These are phyloP conservation scores for Nakaseomyces kungkrabaensis DNA, from an alignment of 1,139 yeast species.

Conservation along the genomic window DNA sequence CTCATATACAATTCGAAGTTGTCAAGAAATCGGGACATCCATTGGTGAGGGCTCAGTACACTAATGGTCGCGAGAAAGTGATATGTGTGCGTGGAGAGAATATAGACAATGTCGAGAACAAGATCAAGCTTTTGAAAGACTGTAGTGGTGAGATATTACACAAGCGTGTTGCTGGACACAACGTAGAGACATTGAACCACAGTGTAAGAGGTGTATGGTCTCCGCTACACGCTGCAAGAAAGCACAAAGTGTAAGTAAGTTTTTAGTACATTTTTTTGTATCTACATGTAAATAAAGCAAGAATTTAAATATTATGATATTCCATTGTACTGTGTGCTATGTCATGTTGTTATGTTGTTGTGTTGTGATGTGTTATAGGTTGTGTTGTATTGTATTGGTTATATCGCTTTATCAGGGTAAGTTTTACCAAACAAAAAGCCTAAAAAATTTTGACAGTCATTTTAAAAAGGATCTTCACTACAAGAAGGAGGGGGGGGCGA, in stretches of 20 bases:
- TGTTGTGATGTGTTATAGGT: too few relatives aligned
- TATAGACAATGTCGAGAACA: conserved; percentile 43
- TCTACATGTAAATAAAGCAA: neutral
- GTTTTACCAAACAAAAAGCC: too few relatives aligned
- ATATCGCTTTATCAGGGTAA: too few relatives aligned
- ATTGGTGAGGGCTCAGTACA: conserved; percentile 57
- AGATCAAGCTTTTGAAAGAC: conserved; percentile 45
- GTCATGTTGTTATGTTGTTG: too few relatives aligned
- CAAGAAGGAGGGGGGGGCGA: neutral
- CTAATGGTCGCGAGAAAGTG: conserved; percentile 37
- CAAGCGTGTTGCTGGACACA: conserved; percentile 53
- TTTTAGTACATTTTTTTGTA: too few relatives aligned
- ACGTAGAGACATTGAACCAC: conserved; percentile 68
- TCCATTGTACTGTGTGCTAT: too few relatives aligned
- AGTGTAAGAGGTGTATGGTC: conserved; percentile 98
- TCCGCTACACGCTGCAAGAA: conserved; percentile 71
- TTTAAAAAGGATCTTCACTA: too few relatives aligned
- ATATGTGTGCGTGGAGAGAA: conserved; percentile 57
- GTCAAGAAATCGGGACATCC: conserved; percentile 77
- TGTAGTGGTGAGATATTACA: conserved; percentile 50
- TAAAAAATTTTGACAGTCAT: too few relatives aligned
- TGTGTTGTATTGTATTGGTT: too few relatives aligned
- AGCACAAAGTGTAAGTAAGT: conserved; percentile 47
- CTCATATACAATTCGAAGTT: conserved; percentile 64
- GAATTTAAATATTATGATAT: too few relatives aligned